Percentiles rank a stretch among this genome's conserved stretches.
Evolutionary conservation across 2,329 filamentous ascomycete species (phyloP).

Genomic region (Neophaeococcomyces mojaviensis): DNA sequence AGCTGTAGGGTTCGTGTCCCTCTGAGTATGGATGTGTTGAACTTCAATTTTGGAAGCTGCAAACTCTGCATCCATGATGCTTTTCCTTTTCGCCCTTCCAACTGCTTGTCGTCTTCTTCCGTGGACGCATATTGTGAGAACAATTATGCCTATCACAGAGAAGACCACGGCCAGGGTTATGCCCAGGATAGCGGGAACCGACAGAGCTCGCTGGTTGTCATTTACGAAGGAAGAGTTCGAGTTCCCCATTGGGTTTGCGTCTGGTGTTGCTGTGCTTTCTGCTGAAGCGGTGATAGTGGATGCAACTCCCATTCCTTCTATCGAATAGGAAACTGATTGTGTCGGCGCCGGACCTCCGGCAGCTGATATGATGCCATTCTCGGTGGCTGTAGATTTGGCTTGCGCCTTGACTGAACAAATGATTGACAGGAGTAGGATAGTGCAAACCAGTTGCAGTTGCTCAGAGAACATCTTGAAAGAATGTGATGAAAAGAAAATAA

Average conservation of each 20-base stretch:
- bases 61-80: slow-evolving; percentile 10
- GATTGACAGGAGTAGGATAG: neutral
- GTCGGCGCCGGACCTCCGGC: neutral
- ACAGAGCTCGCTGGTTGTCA: neutral
- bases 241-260: neutral
- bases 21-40: neutral
- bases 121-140: slow-evolving; percentile 1
- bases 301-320: neutral
- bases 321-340: slow-evolving; percentile 6
- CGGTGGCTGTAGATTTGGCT: slow-evolving; percentile 1
- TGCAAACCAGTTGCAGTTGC: slow-evolving; percentile 9
- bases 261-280: neutral
- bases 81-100: neutral
- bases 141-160: neutral
- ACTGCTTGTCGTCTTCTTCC: slow-evolving; percentile 1
- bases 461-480: slow-evolving; percentile 3
- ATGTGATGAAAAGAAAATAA: neutral
- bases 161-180: slow-evolving; percentile 3
- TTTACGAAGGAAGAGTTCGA: neutral
- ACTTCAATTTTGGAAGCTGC: neutral
- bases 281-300: neutral
- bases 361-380: slow-evolving; percentile 7
- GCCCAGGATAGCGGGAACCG: slow-evolving; percentile 4
- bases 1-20: neutral
- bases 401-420: slow-evolving; percentile 1